These are phyloP conservation scores for Immersiporthe knoxdaviesiana DNA, from an alignment of 2,329 filamentous ascomycete genomes.

Conservation along the genomic window DNA sequence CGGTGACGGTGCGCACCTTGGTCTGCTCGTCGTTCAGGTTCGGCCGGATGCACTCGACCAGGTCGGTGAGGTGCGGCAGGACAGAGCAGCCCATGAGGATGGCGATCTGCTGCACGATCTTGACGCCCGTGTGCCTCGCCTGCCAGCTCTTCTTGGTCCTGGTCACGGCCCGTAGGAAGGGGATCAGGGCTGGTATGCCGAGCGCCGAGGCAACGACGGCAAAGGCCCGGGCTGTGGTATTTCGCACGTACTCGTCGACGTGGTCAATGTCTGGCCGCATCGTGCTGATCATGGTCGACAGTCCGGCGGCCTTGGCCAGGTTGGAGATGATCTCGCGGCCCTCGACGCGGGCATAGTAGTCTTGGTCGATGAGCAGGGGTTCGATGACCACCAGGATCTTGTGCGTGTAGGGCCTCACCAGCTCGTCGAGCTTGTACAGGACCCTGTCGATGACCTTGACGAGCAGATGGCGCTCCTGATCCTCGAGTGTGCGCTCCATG, in stretches of 20 bases:
- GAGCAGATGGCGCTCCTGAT: constrained; percentile 95
- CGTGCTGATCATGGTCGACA: constrained; percentile 98
- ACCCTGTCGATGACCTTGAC: constrained; percentile 99
- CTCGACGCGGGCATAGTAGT: constrained; percentile 98
- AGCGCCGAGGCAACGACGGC: constrained; percentile 95
- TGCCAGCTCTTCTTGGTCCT: constrained; percentile 99
- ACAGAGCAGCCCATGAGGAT: constrained; percentile 99
- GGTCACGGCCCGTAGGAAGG: constrained; percentile 93
- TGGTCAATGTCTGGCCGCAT: constrained; percentile 99
- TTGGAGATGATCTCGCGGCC: constrained; percentile 99
- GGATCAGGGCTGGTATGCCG: constrained; percentile 91
- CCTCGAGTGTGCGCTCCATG: constrained; percentile 98
- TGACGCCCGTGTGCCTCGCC: constrained; percentile 94
- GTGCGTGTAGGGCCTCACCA: constrained; percentile 94
- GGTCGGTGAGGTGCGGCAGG: constrained; percentile 88
- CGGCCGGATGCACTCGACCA: constrained; percentile 94
- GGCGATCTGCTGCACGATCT: constrained; percentile 98
- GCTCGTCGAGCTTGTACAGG: constrained; percentile 95
- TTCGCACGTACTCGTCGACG: constrained; percentile 96
- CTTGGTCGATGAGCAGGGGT: constrained; percentile 97
- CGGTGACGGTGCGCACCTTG: constrained; percentile 95
- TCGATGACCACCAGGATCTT: constrained; percentile 99
- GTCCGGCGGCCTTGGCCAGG: constrained; percentile 90
- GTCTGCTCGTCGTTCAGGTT: constrained; percentile 98
- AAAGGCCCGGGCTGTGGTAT: constrained; percentile 95